Conservation (phyloP, 345 rosid genomes). For the Cardamine resedifolia region DNA sequence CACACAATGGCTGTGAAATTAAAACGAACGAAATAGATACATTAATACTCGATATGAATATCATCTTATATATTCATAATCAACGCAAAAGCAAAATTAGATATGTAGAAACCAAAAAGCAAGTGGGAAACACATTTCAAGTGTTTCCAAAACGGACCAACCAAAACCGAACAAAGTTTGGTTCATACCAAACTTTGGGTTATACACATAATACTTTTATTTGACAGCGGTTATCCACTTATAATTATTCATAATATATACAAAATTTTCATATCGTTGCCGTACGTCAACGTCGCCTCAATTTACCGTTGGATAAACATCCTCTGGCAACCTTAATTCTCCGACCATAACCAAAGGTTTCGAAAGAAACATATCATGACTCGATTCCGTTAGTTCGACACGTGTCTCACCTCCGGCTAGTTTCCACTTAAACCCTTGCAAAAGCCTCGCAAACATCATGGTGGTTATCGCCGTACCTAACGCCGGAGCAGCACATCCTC, state of each 20-base stretch:
- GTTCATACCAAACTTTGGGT: conserved; percentile 19
- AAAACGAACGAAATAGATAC: neutral
- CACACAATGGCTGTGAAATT: neutral
- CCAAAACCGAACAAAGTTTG: conserved; percentile 10
- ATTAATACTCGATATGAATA: neutral
- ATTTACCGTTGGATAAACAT: conserved; percentile 33
- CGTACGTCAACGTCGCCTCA: neutral
- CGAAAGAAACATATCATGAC: conserved; percentile 34
- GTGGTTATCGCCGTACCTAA: conserved; percentile 48
- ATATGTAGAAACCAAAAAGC: neutral
- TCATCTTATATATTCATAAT: conserved; percentile 1
- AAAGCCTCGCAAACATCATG: conserved; percentile 49
- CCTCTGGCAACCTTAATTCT: conserved; percentile 38
- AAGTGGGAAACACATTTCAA: conserved; percentile 25
- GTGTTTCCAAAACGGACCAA: conserved; percentile 19
- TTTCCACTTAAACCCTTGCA: conserved; percentile 50
- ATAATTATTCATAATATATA: conserved; percentile 2
- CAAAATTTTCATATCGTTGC: neutral
- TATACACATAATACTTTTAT: conserved; percentile 2
- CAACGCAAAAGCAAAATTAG: neutral
- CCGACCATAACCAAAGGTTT: conserved; percentile 40
- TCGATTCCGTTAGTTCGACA: conserved; percentile 37
- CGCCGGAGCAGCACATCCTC: conserved; percentile 43
- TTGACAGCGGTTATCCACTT: neutral
- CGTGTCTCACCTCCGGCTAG: conserved; percentile 22